Base-by-base conservation (phyloP, 768 basidiomycete genomes). In the Pulveroboletus sp. region DNA sequence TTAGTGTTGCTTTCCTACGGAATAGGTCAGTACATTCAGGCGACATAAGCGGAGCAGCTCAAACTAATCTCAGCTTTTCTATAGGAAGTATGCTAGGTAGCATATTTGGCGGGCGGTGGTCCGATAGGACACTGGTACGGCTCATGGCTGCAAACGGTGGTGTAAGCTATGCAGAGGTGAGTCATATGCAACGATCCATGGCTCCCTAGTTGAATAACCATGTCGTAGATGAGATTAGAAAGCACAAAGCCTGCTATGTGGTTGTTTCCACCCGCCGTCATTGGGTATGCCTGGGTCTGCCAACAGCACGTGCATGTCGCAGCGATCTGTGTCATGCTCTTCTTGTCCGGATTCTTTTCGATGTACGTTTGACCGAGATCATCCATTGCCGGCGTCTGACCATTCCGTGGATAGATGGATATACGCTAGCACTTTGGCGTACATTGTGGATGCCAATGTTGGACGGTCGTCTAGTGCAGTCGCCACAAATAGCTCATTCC, bases 401-500 rank as follows among this genome's bases (percentile, higher is more conserved):
- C n/a, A n/a, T 34, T 37, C n/a, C 0, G 8, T 27, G 8, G 12
- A 14, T 32, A 81, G 78, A 61, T 74, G 74, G 66, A 80, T 84
- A 42, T 87, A 88, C 62, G 69, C 84, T 1, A 83, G 81, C 36
- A 84, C 87, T 0, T 71, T 97, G 27, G 85, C 92, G 0, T 94
- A 93, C 62, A 79, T 94, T 29, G 90, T 94, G 3, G 92, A 97
- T 61, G 82, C 90, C 9, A 97, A 94, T 57, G 73, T 75, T 3
- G 93, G 93, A 6, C 78, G 84, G 16, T 89, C 89, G 0, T 85
- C 89, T 0, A 82, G 81, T 2, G 90, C 88, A 0, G 79, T 82
- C 7, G 90, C 92, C 0, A 69, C 77, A 31, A 94, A 94, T 64
- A 84, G 84, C 40, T 78, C 78, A 19, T 85, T 88, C 65, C 79